phyloP scores from a whole-genome alignment of 2,329 filamentous ascomycete genomes.

The Fusarium dlaminii region DNA sequence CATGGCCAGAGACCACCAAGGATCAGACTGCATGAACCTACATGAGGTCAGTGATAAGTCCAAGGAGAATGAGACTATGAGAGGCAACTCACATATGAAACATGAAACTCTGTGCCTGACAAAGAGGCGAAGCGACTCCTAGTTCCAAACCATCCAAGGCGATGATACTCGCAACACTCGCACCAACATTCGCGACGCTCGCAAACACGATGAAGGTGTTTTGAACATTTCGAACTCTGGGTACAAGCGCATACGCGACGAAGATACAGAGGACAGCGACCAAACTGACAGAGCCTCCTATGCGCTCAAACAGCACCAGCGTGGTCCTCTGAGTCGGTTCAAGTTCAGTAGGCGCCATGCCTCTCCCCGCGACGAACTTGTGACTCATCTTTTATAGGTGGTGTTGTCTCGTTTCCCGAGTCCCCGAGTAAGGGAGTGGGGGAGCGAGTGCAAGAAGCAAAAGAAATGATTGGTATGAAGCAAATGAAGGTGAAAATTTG shows the following conservation, averaged over 20 bases:
- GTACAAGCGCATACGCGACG: constrained; percentile 60
- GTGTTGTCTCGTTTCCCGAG: constrained; percentile 7
- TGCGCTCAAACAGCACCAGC: constrained; percentile 61
- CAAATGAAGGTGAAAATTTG: background rate
- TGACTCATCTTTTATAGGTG: constrained; percentile 6
- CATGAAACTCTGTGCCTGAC: constrained; percentile 67
- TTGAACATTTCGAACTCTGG: constrained; percentile 64
- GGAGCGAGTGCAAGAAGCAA: constrained; percentile 1
- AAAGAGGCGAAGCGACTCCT: constrained; percentile 66
- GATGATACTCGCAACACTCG: constrained; percentile 74
- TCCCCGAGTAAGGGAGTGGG: constrained; percentile 2
- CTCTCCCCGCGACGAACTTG: constrained; percentile 26
- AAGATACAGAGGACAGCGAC: constrained; percentile 62
- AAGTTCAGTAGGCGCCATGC: constrained; percentile 48
- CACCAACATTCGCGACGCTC: constrained; percentile 67
- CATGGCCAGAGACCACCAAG: constrained; percentile 84
- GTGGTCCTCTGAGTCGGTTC: constrained; percentile 49
- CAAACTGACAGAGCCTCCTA: constrained; percentile 64
- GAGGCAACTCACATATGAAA: constrained; percentile 70
- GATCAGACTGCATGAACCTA: constrained; percentile 82
- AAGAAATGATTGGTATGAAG: background rate
- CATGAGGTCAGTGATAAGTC: constrained; percentile 54
- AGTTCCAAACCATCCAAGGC: constrained; percentile 70
- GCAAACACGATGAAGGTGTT: constrained; percentile 71
- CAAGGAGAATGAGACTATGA: constrained; percentile 46